Conservation (phyloP, 2,329 filamentous ascomycete genomes). For the Colletotrichum somersetense region DNA sequence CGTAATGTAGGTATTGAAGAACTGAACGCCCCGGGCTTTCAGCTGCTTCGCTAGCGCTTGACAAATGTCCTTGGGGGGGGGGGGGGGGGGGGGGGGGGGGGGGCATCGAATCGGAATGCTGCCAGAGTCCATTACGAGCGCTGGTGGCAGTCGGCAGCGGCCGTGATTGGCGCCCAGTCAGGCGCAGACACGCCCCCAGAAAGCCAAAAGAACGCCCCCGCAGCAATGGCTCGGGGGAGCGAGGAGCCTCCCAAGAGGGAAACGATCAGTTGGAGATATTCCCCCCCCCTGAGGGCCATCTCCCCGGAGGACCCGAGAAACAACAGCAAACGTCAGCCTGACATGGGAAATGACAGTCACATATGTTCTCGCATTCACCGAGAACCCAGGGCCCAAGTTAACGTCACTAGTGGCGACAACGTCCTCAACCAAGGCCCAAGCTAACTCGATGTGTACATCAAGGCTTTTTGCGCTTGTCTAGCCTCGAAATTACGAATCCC, state of each 20-base stretch:
- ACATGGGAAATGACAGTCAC: not conserved
- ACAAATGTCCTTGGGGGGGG: not conserved
- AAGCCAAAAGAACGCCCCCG: not conserved
- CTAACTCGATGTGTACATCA: not conserved
- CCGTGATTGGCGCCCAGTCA: not conserved
- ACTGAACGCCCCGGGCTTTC: not conserved
- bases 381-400: not conserved
- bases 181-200: not conserved
- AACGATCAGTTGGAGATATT: not conserved
- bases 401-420: conserved; percentile 21
- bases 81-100: not conserved
- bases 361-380: not conserved
- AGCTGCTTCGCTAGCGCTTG: conserved; percentile 1
- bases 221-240: not conserved
- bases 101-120: not conserved
- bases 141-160: not conserved
- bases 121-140: not conserved
- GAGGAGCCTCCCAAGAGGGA: not conserved
- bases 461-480: conserved; percentile 7
- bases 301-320: not conserved
- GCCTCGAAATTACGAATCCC: not conserved
- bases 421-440: not conserved
- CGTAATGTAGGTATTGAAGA: too few species aligned
- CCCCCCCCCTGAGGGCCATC: too few species aligned
- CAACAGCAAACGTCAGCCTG: not conserved